Conservation (phyloP, 108 stramenopile species). For the Stephanodiscus triporus region DNA sequence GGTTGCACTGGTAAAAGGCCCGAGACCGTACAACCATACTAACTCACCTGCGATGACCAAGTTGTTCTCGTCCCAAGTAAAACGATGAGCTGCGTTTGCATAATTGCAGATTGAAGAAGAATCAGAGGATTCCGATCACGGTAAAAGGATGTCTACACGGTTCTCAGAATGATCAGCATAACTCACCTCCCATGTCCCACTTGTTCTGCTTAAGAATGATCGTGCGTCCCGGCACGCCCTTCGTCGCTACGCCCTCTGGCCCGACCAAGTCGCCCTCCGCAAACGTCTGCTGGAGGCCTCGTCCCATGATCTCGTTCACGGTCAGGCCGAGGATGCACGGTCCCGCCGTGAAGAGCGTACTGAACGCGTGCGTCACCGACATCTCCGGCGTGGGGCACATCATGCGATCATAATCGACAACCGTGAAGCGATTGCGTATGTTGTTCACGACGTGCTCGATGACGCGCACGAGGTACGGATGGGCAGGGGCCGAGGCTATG, state of each 20-base stretch:
- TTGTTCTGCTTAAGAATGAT: slow-evolving; percentile 66
- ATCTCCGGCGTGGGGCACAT: slow-evolving; percentile 59
- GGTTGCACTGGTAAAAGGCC: not conserved
- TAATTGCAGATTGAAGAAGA: not conserved
- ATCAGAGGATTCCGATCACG: too few species aligned
- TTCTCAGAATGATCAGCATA: too few species aligned
- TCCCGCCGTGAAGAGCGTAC: slow-evolving; percentile 63
- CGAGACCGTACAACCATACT: not conserved
- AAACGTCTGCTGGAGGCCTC: slow-evolving; percentile 52
- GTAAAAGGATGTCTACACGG: too few species aligned
- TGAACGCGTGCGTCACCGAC: slow-evolving; percentile 51
- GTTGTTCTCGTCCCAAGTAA: slow-evolving; percentile 61
- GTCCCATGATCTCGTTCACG: slow-evolving; percentile 59
- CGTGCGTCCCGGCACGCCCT: slow-evolving; percentile 57
- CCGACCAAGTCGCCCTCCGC: slow-evolving; percentile 52
- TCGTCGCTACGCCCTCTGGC: not conserved
- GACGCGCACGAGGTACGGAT: slow-evolving; percentile 55
- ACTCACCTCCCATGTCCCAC: slow-evolving; percentile 55
- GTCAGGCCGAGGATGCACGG: slow-evolving; percentile 65
- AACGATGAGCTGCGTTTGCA: slow-evolving; percentile 54
- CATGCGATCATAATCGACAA: slow-evolving; percentile 68
- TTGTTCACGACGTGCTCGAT: slow-evolving; percentile 70
- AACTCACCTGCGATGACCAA: slow-evolving; percentile 50
- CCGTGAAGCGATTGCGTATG: slow-evolving; percentile 71
- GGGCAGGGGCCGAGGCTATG: slow-evolving; percentile 64